phyloP scores from a whole-genome alignment of 495 filamentous ascomycete species.

The Opeltia flavorubescens region DNA sequence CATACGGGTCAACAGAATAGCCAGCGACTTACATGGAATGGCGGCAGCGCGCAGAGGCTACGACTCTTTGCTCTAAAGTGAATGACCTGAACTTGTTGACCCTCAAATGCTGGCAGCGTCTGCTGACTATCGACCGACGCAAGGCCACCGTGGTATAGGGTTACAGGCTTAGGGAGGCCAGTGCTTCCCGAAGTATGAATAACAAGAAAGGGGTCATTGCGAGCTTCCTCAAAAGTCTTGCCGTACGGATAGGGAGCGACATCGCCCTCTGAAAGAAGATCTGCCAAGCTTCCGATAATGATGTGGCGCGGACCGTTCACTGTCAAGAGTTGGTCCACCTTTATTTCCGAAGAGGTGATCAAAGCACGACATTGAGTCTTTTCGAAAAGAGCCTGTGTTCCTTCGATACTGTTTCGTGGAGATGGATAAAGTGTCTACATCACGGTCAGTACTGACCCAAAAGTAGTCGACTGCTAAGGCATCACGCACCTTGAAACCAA shows the following conservation, averaged over 20 bases:
- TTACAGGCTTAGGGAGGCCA: constrained; percentile 39
- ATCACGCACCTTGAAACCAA: constrained; percentile 14
- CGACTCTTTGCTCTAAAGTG: no score
- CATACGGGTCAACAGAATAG: not conserved
- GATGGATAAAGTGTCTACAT: constrained; percentile 19
- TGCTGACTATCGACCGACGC: constrained; percentile 25
- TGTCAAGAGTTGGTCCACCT: constrained; percentile 2
- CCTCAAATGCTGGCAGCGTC: constrained; percentile 14
- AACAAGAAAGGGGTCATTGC: constrained; percentile 31
- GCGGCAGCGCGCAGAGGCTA: constrained; percentile 20
- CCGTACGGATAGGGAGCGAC: constrained; percentile 17
- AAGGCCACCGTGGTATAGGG: constrained; percentile 31
- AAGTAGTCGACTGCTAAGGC: no score
- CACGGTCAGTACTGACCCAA: no score
- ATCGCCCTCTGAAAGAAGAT: constrained; percentile 4
- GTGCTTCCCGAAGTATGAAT: constrained; percentile 51
- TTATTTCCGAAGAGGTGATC: not conserved
- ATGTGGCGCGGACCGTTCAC: not conserved
- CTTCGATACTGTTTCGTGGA: constrained; percentile 17
- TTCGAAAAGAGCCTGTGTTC: constrained; percentile 14
- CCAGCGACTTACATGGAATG: constrained; percentile 17
- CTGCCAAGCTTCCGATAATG: not conserved
- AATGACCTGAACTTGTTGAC: no score
- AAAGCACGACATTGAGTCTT: constrained; percentile 7
- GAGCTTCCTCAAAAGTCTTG: constrained; percentile 22